Conservation (phyloP, 768 basidiomycete genomes). For the Rhizopogon vulgaris region DNA sequence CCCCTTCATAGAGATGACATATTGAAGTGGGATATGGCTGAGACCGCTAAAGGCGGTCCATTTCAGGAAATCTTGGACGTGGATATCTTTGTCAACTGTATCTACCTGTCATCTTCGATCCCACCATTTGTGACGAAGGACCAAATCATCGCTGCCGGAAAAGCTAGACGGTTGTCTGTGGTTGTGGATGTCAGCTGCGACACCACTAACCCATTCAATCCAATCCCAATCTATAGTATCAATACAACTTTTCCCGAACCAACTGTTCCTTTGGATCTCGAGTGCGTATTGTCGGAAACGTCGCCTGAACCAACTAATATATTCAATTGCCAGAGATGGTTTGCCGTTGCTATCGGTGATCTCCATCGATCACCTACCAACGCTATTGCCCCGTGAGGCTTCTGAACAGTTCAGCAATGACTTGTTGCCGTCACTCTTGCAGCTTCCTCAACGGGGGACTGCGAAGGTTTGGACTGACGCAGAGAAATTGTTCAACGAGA, state of each 20-base stretch:
- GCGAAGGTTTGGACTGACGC: conserved; percentile 87
- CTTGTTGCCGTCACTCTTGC: conserved; percentile 75
- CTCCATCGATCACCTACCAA: conserved; percentile 96
- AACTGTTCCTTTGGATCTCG: conserved; percentile 80
- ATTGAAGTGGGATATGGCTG: conserved; percentile 94
- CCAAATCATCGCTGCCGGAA: conserved; percentile 67
- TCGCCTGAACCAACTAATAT: neutral
- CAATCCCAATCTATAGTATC: conserved; percentile 89
- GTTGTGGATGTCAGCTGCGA: conserved; percentile 99
- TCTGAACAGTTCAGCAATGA: conserved; percentile 94
- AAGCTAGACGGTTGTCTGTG: conserved; percentile 60
- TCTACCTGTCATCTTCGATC: conserved; percentile 85
- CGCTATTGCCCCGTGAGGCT: conserved; percentile 89
- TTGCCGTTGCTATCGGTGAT: conserved; percentile 76
- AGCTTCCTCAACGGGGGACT: conserved; percentile 60
- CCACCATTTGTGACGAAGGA: conserved; percentile 76
- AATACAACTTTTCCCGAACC: conserved; percentile 94
- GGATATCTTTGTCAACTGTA: conserved; percentile 99
- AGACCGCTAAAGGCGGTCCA: conserved; percentile 95
- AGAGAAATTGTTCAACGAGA: conserved; percentile 72
- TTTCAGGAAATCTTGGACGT: conserved; percentile 94
- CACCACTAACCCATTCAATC: conserved; percentile 97
- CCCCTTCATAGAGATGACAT: conserved; percentile 69
- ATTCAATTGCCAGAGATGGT: conserved; percentile 36
- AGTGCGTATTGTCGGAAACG: conserved; percentile 39